Evolutionary conservation across 768 basidiomycete species (phyloP).

Genomic region (Astraeus odoratus): DNA sequence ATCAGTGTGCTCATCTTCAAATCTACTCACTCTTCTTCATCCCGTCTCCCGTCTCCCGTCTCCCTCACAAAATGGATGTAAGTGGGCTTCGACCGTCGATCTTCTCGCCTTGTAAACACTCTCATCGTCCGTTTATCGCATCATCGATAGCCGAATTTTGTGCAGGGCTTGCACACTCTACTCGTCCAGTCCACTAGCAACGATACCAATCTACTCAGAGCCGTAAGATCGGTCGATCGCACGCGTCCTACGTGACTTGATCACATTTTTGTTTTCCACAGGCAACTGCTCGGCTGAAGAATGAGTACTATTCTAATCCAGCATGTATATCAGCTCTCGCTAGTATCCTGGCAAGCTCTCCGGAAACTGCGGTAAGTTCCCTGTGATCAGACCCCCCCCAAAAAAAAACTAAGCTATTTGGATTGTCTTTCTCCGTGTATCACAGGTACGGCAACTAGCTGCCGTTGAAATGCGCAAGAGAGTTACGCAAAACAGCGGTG

Average conservation of each 20-base stretch:
- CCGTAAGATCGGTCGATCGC: slow-evolving; percentile 48
- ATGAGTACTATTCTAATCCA: slow-evolving; percentile 88
- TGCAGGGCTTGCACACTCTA: slow-evolving; percentile 77
- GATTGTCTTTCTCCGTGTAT: neutral
- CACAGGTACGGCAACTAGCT: slow-evolving; percentile 90
- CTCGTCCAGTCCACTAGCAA: slow-evolving; percentile 75
- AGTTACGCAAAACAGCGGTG: slow-evolving; percentile 69
- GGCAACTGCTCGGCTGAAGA: slow-evolving; percentile 90
- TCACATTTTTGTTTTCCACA: slow-evolving; percentile 26
- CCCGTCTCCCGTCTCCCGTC: slow-evolving; percentile 20
- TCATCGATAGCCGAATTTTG: slow-evolving; percentile 51
- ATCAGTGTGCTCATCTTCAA: slow-evolving; percentile 23
- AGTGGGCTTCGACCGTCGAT: slow-evolving; percentile 8
- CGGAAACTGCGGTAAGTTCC: slow-evolving; percentile 70
- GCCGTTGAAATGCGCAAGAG: slow-evolving; percentile 97
- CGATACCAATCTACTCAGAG: slow-evolving; percentile 85
- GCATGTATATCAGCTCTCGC: slow-evolving; percentile 88
- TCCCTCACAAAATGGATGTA: slow-evolving; percentile 24
- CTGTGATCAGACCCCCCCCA: slow-evolving; percentile 6
- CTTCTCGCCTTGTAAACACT: neutral
- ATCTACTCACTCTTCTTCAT: slow-evolving; percentile 23
- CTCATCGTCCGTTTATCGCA: slow-evolving; percentile 3
- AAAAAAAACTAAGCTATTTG: slow-evolving; percentile 4
- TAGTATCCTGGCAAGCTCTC: slow-evolving; percentile 76
- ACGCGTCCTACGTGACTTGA: slow-evolving; percentile 15